Base-by-base conservation (phyloP, 441 rosid genomes). In the Pelargonium citronellum region DNA sequence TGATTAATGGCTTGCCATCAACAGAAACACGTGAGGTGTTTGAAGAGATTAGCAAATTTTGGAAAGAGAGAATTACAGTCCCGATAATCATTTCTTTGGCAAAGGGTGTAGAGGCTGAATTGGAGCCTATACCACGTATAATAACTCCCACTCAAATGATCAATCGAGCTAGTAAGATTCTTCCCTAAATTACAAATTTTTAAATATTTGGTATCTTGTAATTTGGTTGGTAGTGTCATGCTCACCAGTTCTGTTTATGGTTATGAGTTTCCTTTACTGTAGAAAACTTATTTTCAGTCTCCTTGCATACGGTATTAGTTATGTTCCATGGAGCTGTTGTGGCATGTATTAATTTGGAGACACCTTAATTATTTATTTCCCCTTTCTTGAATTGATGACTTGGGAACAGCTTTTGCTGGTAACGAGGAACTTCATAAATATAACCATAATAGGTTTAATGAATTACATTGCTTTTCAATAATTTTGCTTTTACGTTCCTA, bases 71-170 rank as follows among this genome's bases (percentile, higher is more conserved):
- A 71, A 81, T 92, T 34, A 82, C 95, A 0, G 74, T 73, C 68
- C 97, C 98, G 0, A 78, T 92, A 27, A 87, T 95, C 64, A 88
- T 95, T 6, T 95, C 99, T 60, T 66, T 95, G 49, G 91, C 99
- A 0, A 95, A 92, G 80, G 99, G 98, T 69, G 84, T 95, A 64
- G 98, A 95, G 80, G 95, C 99, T 65, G 96, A 87, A 74, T 74
- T 95, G 75, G 82, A 69, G 49, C 91, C 99, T 12, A 85, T 80
- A 64, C 97, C 99, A n/a, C 97, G 83, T 68, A 84, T 92, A 74
- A 82, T 92, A 37, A 95, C 99, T 69, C 99, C 99, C 46, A 95
- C 99, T 3, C 96, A 89, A 71, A 89, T 95, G 90, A 92, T 95
- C 64, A 81, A 79, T 71, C 88, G 88, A 75, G 98, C 99, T 62